A percentile compares a stretch with the other conserved stretches of the same genome.
Evolutionary conservation across 2,329 filamentous ascomycete genomes (phyloP).

Genomic region (Exophiala dermatitidis): DNA sequence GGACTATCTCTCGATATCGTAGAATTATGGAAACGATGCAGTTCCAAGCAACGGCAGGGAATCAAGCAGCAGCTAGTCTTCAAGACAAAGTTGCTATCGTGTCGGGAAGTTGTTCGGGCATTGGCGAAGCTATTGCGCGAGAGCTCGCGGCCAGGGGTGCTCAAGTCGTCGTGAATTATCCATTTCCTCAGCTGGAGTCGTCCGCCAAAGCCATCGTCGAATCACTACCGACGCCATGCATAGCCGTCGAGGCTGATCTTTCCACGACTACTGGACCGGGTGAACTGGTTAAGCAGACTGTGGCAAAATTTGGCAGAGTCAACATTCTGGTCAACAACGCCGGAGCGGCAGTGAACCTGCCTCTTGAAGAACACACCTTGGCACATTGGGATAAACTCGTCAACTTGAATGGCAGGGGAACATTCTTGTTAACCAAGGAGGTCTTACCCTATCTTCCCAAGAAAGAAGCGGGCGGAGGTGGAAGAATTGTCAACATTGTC

Average conservation of each 20-base stretch:
- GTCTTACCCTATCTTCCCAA: constrained; percentile 28
- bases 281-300: constrained; percentile 33
- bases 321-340: constrained; percentile 42
- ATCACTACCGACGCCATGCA: constrained; percentile 29
- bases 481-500: constrained; percentile 39
- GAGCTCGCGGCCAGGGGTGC: constrained; percentile 42
- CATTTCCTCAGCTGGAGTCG: background rate
- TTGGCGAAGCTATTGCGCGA: constrained; percentile 44
- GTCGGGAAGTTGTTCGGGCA: constrained; percentile 45
- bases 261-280: constrained; percentile 34
- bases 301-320: constrained; percentile 33
- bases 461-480: constrained; percentile 15
- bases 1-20: too few relatives aligned
- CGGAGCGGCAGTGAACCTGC: constrained; percentile 28
- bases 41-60: too few relatives aligned
- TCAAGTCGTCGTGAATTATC: constrained; percentile 36
- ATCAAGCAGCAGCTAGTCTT: background rate
- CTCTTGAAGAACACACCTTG: constrained; percentile 32
- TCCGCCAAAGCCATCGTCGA: constrained; percentile 23
- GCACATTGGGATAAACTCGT: constrained; percentile 40
- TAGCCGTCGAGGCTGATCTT: constrained; percentile 41
- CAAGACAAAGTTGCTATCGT: constrained; percentile 40
- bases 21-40: too few relatives aligned
- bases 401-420: constrained; percentile 41
- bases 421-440: constrained; percentile 38